These are phyloP conservation scores for Osmozyma mogii DNA, from an alignment of 805 yeast genomes.

Conservation along the genomic window DNA sequence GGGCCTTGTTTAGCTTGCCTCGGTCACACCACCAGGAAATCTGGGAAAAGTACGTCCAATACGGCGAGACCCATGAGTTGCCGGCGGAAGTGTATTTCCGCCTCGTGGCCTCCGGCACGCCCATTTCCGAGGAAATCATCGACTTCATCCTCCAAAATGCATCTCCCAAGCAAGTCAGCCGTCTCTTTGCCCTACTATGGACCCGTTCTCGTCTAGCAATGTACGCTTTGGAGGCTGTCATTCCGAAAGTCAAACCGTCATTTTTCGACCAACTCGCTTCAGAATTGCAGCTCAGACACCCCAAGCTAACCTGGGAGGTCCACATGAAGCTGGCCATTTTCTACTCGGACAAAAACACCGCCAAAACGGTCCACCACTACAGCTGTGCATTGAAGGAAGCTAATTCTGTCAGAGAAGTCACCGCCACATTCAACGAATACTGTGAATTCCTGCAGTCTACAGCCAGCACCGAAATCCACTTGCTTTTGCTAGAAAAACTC, in stretches of 20 bases:
- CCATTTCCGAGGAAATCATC: too few species aligned
- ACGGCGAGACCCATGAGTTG: conserved; percentile 29
- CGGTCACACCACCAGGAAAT: conserved; percentile 37
- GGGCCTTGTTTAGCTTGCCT: conserved; percentile 42
- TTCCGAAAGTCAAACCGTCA: too few species aligned
- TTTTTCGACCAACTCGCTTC: too few species aligned
- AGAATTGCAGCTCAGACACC: too few species aligned
- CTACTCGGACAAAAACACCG: not conserved
- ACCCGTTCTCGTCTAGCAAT: too few species aligned
- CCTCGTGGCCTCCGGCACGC: not conserved
- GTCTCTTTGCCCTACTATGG: too few species aligned
- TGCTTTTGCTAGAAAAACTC: conserved; percentile 46
- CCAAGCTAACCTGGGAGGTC: too few species aligned
- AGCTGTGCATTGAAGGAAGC: conserved; percentile 42
- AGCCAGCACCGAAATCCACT: conserved; percentile 24
- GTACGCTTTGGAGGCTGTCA: too few species aligned
- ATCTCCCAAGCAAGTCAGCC: too few species aligned
- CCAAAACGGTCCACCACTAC: conserved; percentile 20
- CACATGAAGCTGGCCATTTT: not conserved
- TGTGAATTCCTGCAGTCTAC: conserved; percentile 33
- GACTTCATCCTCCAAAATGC: too few species aligned
- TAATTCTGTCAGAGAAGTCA: conserved; percentile 52
- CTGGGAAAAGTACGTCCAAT: conserved; percentile 46
- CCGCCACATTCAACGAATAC: conserved; percentile 53
- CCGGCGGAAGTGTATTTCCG: not conserved